Evolutionary conservation across 139 green algal species (phyloP), one percentile per base, ranked within the genome.

Genomic region (Pleodorina starrii): DNA sequence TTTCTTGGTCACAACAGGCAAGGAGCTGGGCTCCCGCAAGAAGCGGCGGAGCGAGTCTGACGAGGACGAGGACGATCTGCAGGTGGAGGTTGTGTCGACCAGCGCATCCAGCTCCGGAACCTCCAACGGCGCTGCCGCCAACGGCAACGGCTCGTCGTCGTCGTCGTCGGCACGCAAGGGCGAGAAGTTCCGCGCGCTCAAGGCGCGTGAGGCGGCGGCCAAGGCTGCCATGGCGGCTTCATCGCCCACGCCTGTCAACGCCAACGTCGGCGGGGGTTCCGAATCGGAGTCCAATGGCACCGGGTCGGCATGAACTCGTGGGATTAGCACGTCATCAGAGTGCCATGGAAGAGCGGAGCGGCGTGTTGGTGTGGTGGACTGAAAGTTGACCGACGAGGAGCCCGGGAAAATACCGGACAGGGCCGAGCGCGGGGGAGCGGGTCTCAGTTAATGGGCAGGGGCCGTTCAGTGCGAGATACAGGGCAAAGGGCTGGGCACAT

Each of bases 171-270:
- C 72, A n/a, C 57, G 88, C 44, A 91, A 91, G 84, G 94, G 94
- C n/a, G 89, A 95, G 44, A 97, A 96, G 89, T 98, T 98, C 91
- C 77, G 93, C 1, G 95, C 93, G 5, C 86, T 97, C 46, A 97
- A 97, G 91, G 96, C 95, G 5, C 73, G 90, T 35, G 96, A 98
- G 63, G 94, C 95, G 29, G 96, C 96, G 9, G 90, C 82, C 21
- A 96, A 95, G 91, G 93, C 93, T n/a, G 95, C 89, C 11, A 40
- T 63, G 60, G 50, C 79, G 14, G 76, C 57, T 32, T 38, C 74
- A 43, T 11, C 74, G 46, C 74, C 76, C 17, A 7, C 51, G 46
- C 25, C 16, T 6, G 81, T 86, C 59, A 60, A 32, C 32, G 57
- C 57, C 9, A 14, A 42, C 25, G 79, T 63, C 0, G 81, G 60